A percentile compares a stretch with the other conserved stretches of the same genome.
Evolutionary conservation across 768 basidiomycete species (phyloP).

Genomic region (Hericium alpestre): DNA sequence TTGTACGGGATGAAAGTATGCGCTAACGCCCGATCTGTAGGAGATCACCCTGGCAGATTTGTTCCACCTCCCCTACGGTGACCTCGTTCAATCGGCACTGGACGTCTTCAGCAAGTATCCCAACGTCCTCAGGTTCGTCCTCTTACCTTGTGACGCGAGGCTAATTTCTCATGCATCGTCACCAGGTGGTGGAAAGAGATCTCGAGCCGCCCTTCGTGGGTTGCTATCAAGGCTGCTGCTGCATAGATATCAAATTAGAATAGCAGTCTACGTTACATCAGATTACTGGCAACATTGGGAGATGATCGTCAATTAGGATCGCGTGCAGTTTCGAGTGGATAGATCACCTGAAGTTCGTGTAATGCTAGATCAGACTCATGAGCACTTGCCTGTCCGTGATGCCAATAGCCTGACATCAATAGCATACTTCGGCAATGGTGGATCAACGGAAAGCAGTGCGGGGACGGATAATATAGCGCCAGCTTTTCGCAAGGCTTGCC

Average conservation of each 20-base stretch:
- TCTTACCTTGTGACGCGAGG: background rate
- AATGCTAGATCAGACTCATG: no score
- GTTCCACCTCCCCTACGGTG: conserved; percentile 42
- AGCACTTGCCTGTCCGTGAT: no score
- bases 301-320: no score
- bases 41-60: conserved; percentile 47
- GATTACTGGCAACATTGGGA: no score
- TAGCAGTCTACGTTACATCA: no score
- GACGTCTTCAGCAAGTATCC: conserved; percentile 26
- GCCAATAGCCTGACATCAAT: no score
- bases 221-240: conserved; percentile 31
- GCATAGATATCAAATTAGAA: background rate
- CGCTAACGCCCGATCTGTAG: conserved; percentile 11
- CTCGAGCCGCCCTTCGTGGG: conserved; percentile 36
- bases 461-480: no score
- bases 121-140: conserved; percentile 32
- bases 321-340: no score
- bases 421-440: no score
- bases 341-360: no score
- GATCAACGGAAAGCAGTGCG: no score
- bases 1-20: background rate
- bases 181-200: conserved; percentile 45
- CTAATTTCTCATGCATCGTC: background rate
- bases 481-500: no score
- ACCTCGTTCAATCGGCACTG: conserved; percentile 17